These are phyloP conservation scores for Chrysanthemum makinoi DNA, from an alignment of 129 eudicot species.

Conservation along the genomic window DNA sequence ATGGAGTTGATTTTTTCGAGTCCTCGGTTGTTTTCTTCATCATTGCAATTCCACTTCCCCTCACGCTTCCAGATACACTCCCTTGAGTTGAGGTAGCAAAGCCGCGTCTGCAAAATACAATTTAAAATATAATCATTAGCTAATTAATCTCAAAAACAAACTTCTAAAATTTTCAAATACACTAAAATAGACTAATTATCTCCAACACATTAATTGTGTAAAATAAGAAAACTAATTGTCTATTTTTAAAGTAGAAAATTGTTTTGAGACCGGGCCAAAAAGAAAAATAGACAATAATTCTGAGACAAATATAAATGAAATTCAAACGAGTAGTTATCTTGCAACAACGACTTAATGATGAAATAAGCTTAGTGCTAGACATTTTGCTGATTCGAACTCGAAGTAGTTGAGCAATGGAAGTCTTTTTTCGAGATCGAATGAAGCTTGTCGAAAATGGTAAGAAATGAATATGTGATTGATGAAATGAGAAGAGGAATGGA, in stretches of 20 bases:
- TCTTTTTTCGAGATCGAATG: no score
- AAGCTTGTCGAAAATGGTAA: no score
- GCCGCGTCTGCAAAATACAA: slow-evolving; percentile 45
- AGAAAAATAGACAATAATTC: neutral
- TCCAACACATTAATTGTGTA: neutral
- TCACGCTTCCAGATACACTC: slow-evolving; percentile 30
- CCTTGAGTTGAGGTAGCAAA: slow-evolving; percentile 52
- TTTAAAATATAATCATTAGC: neutral
- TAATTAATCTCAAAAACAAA: neutral
- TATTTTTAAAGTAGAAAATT: neutral
- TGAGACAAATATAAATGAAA: neutral
- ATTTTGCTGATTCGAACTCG: neutral
- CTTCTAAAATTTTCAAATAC: neutral
- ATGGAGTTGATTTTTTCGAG: slow-evolving; percentile 42
- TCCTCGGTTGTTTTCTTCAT: slow-evolving; percentile 46
- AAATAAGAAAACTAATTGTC: neutral
- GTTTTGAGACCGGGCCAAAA: neutral
- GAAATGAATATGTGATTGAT: no score
- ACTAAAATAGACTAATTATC: neutral
- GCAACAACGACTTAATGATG: slow-evolving; percentile 19
- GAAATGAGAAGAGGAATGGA: no score
- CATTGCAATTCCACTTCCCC: slow-evolving; percentile 38
- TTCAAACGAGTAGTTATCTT: neutral
- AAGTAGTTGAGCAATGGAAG: no score
- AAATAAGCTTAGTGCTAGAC: slow-evolving; percentile 4